Evolutionary conservation across 169 alveolate genomes (phyloP).

Genomic region (Plasmodium gaboni): DNA sequence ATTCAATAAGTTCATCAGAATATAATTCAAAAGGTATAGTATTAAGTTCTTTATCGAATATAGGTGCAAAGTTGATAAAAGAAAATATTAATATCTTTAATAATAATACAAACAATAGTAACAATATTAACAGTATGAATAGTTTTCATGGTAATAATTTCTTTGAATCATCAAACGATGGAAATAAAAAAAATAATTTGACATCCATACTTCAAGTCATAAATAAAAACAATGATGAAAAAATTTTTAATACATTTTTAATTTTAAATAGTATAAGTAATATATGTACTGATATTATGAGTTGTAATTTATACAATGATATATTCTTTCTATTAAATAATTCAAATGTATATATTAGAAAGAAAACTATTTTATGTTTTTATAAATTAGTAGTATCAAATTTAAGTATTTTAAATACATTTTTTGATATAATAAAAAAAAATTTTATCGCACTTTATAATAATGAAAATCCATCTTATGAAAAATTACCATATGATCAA

Average conservation of each 20-base stretch:
- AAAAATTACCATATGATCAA: conserved; percentile 4
- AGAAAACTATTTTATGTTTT: conserved; percentile 36
- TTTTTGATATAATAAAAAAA: conserved; percentile 31
- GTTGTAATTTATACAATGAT: conserved; percentile 28
- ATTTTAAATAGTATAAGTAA: conserved; percentile 51
- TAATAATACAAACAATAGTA: background rate
- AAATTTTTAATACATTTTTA: conserved; percentile 30
- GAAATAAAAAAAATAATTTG: background rate
- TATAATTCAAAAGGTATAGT: background rate
- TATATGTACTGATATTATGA: conserved; percentile 55
- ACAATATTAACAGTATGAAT: background rate
- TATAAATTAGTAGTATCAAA: conserved; percentile 32
- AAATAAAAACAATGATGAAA: conserved; percentile 1
- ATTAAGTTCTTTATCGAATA: conserved; percentile 16
- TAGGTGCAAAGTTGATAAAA: conserved; percentile 12
- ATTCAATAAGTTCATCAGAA: background rate
- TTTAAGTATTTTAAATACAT: conserved; percentile 20
- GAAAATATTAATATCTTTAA: conserved; percentile 15
- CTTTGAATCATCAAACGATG: background rate
- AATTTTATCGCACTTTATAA: conserved; percentile 21
- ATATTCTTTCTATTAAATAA: conserved; percentile 30
- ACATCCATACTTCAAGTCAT: background rate
- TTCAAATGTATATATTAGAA: conserved; percentile 29
- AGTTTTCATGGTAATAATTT: background rate
- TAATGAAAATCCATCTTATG: conserved; percentile 30